Evolutionary conservation across 129 eudicot genomes (phyloP), one percentile per base, ranked within the genome.

Genomic region (Lactuca sativa): DNA sequence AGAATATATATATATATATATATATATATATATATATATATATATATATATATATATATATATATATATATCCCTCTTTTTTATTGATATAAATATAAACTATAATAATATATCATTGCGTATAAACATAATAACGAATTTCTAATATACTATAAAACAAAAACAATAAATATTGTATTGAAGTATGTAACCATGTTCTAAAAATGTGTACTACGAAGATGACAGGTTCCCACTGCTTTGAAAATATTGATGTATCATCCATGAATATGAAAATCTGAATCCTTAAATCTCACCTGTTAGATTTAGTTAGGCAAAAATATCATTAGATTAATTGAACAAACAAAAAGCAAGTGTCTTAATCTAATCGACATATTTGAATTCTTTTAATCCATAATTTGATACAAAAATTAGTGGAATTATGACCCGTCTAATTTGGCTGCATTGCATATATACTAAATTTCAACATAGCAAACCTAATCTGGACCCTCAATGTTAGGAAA

Each of bases 391-490:
- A 61, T 16, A 33, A 77, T 62, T 57, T 52, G 47, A 25, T 43
- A 53, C 36, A 55, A 51, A 25, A 41, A 40, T 53, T 53, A 63
- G 66, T 69, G 71, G 71, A 62, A 64, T 31, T 15, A 54, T 53
- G 81, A 69, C 76, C 76, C 17, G 21, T 71, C 51, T 11, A 71
- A 36, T 59, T 71, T 48, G 60, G 68, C 60, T 33, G 30, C 59
- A 30, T 69, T 54, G 30, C 30, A 75, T 67, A 69, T 52, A 62
- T 62, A 59, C 75, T 64, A 51, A 55, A 76, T 67, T 68, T 67
- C 33, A 59, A 60, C 80, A 59, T 76, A 52, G 80, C 66, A 74
- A 49, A 66, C 76, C 70, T 77, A 61, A 69, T 62, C 44, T 64
- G 66, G 78, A 57, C 49, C 44, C 41, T 25, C 33, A 73, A 51